Base-by-base conservation (phyloP, 2,329 filamentous ascomycete species). In the Cercospora berteroae region DNA sequence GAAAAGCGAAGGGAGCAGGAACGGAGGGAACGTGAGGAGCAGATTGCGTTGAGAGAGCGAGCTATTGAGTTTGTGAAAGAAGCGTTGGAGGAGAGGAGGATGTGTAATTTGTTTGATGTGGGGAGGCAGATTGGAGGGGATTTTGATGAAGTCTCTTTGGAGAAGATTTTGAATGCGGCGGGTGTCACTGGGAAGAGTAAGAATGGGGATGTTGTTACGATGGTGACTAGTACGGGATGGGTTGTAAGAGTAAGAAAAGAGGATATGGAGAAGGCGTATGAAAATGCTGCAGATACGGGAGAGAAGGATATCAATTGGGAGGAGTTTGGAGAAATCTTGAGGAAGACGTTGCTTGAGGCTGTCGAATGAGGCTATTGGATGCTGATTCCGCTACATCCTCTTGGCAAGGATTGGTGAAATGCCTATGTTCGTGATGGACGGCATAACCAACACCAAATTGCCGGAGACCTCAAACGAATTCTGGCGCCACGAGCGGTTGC, bases 181-280 rank as follows among this genome's bases (percentile, higher is more conserved):
- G 81, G 82, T 0, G 23, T 83, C 42, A 55, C 74, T 36, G 81
- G 72, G 52, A 74, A 20, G 64, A 75, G 75, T 57, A 75, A 68
- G 8, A 74, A 72, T 13, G 27, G 63, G 16, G 67, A 58, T 23
- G 56, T 70, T 9, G 69, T 79, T 63, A 78, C 78, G 3, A 74
- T 83, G 75, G 75, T 83, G 3, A 84, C 82, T 16, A 78, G 78
- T 10, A 77, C 72, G 13, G 80, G 80, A 4, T 83, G 82, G 81
- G 71, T 81, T 27, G 80, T 83, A 0, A 76, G 73, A 58, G 74
- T 84, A 6, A 77, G 77, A 33, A 71, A 72, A 27, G 73, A 77
- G 16, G 73, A 82, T 31, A 81, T 84, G 80, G 68, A 64, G 48
- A 71, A 71, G 55, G 78, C 79, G 20, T 84, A 83, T 20, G 74